phyloP scores from a whole-genome alignment of 192 early-diverging fungal genomes.

The Rhizophagus clarus region DNA sequence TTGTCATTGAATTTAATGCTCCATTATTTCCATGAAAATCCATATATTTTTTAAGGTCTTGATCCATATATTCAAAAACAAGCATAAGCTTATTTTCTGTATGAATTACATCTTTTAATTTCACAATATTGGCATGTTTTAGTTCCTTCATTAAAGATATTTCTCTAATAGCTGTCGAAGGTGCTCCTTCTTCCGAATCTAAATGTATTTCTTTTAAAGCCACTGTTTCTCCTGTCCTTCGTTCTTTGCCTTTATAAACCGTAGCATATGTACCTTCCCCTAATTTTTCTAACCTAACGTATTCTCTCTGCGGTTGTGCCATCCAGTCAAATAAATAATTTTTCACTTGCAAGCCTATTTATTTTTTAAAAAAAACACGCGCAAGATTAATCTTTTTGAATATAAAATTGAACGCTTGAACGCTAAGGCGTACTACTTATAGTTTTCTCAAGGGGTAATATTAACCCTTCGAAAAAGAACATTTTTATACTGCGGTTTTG shows the following conservation, averaged over 20 bases:
- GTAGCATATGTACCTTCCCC: slow-evolving; percentile 98
- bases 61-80: slow-evolving; percentile 88
- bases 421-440: background rate
- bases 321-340: background rate
- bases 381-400: background rate
- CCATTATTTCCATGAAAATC: slow-evolving; percentile 70
- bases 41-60: slow-evolving; percentile 88
- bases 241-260: slow-evolving; percentile 83
- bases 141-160: slow-evolving; percentile 98
- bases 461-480: background rate
- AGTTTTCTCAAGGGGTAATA: background rate
- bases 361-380: background rate
- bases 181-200: slow-evolving; percentile 90
- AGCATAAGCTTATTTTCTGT: slow-evolving; percentile 84
- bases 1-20: slow-evolving; percentile 59
- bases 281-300: slow-evolving; percentile 87
- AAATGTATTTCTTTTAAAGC: slow-evolving; percentile 96
- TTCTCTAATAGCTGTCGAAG: slow-evolving; percentile 97
- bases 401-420: too few relatives aligned
- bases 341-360: background rate
- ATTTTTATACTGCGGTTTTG: background rate
- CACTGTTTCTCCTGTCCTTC: slow-evolving; percentile 80
- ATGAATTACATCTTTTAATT: slow-evolving; percentile 81
- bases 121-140: slow-evolving; percentile 88
- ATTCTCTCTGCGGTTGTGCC: slow-evolving; percentile 33